Evolutionary conservation across 192 early-diverging fungal species (phyloP).

Genomic region (Pecoramyces ruminantium): DNA sequence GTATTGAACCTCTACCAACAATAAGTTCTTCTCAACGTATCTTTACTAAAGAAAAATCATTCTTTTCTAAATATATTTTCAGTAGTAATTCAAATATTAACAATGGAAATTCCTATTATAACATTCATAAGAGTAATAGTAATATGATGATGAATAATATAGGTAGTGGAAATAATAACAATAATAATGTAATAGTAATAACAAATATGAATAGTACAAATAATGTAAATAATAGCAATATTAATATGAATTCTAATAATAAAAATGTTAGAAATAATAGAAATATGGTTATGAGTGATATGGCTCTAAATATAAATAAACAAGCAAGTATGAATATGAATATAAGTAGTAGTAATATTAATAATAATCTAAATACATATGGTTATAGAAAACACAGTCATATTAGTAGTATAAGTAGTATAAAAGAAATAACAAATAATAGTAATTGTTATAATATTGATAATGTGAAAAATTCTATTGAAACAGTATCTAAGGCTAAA

Average conservation of each 20-base stretch:
- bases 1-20: not conserved
- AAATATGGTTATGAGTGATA: not conserved
- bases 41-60: not conserved
- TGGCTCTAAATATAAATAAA: not conserved
- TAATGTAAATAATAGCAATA: not conserved
- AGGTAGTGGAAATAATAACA: not conserved
- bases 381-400: not conserved
- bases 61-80: not conserved
- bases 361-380: not conserved
- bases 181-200: not conserved
- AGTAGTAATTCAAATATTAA: not conserved
- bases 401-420: not conserved
- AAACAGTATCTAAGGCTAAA: not conserved
- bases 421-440: not conserved
- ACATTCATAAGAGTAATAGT: not conserved
- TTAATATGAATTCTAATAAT: not conserved
- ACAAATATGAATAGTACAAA: not conserved
- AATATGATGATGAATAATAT: not conserved
- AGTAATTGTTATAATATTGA: not conserved
- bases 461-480: not conserved
- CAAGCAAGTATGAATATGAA: not conserved
- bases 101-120: not conserved
- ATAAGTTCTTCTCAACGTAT: not conserved
- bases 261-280: not conserved
- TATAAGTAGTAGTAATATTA: not conserved